phyloP scores from a whole-genome alignment of 2,329 filamentous ascomycete genomes.

The Madurella mycetomatis region DNA sequence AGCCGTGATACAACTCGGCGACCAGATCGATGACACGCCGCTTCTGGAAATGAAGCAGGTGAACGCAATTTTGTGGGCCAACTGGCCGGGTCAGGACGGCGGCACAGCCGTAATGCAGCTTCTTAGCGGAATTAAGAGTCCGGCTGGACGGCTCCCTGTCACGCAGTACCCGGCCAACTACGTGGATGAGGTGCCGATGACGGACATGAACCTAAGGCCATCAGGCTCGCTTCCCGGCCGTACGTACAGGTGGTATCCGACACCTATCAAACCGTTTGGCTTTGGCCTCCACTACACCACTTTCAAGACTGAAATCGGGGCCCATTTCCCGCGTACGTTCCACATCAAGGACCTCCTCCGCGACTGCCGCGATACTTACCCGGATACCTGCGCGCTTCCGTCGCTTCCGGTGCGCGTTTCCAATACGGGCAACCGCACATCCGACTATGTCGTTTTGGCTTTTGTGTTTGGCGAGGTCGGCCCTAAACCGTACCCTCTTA shows the following conservation, averaged over 20 bases:
- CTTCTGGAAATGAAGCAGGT: conserved; percentile 44
- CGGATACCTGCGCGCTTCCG: conserved; percentile 40
- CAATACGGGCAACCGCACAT: conserved; percentile 43
- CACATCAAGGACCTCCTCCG: conserved; percentile 32
- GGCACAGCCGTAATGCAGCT: conserved; percentile 52
- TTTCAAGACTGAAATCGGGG: conserved; percentile 34
- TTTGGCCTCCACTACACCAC: conserved; percentile 54
- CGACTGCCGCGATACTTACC: conserved; percentile 34
- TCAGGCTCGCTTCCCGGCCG: conserved; percentile 34
- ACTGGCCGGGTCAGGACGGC: conserved; percentile 56
- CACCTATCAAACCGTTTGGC: conserved; percentile 47
- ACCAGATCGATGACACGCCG: conserved; percentile 46
- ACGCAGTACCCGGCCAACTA: conserved; percentile 54
- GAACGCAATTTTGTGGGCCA: conserved; percentile 51
- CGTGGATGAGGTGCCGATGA: conserved; percentile 46
- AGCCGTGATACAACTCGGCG: conserved; percentile 48
- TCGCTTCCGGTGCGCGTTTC: conserved; percentile 38
- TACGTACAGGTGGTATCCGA: conserved; percentile 49
- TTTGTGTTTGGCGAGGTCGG: conserved; percentile 43
- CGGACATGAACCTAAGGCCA: conserved; percentile 51
- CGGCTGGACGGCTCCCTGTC: conserved; percentile 50
- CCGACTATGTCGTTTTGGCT: conserved; percentile 48
- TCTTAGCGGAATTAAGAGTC: conserved; percentile 44
- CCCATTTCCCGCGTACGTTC: conserved; percentile 24
- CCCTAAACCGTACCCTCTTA: conserved; percentile 46